These are phyloP conservation scores for Daldinia sp. DNA, from an alignment of 2,329 filamentous ascomycete genomes.

Conservation along the genomic window DNA sequence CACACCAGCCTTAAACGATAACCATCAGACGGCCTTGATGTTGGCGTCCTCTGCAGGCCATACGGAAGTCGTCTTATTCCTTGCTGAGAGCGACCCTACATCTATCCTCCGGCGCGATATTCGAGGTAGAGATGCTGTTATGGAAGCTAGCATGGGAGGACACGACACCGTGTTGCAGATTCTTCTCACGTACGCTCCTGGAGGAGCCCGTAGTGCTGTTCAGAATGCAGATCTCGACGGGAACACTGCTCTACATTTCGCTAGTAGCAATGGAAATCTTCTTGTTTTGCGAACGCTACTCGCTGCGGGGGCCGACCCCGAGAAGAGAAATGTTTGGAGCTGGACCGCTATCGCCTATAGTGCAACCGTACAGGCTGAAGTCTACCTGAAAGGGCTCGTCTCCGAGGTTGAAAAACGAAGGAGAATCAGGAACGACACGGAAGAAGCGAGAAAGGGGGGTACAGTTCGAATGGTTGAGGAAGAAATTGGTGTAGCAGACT, in stretches of 20 bases:
- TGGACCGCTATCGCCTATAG: slow-evolving; percentile 89
- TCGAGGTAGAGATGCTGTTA: slow-evolving; percentile 75
- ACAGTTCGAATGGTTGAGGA: slow-evolving; percentile 56
- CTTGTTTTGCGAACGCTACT: slow-evolving; percentile 80
- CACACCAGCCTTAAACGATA: slow-evolving; percentile 78
- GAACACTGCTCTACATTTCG: slow-evolving; percentile 90
- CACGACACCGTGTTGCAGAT: slow-evolving; percentile 73
- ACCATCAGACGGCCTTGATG: slow-evolving; percentile 83
- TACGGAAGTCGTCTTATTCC: slow-evolving; percentile 75
- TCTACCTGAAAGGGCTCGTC: slow-evolving; percentile 82
- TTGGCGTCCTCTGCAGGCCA: slow-evolving; percentile 75
- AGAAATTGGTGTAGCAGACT: slow-evolving; percentile 49
- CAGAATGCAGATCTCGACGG: slow-evolving; percentile 71
- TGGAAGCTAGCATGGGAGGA: slow-evolving; percentile 68
- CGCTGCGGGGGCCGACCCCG: slow-evolving; percentile 78
- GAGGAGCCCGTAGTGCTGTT: slow-evolving; percentile 62
- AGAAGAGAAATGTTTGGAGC: slow-evolving; percentile 75
- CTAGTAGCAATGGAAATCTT: slow-evolving; percentile 81
- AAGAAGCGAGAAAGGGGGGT: slow-evolving; percentile 52
- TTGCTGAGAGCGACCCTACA: slow-evolving; percentile 70
- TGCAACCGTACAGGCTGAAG: slow-evolving; percentile 82
- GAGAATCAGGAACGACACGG: slow-evolving; percentile 49
- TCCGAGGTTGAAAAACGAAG: slow-evolving; percentile 73
- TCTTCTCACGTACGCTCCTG: slow-evolving; percentile 67
- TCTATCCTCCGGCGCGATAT: slow-evolving; percentile 72